These are phyloP conservation scores for Halophytophthora polymorphica DNA, from an alignment of 352 stramenopile genomes.

Conservation along the genomic window DNA sequence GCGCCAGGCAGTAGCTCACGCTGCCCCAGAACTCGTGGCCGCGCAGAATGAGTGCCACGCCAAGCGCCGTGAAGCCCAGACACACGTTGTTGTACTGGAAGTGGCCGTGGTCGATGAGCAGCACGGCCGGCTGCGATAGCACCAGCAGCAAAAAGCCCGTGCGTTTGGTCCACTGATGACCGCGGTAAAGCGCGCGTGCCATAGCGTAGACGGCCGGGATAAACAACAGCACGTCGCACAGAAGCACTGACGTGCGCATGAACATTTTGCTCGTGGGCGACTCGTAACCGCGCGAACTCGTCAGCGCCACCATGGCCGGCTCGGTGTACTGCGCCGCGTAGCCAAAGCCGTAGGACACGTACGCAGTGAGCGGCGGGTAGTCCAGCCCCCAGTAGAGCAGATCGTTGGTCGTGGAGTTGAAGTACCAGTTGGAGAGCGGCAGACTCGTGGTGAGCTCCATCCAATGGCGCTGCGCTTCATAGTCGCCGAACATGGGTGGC, in stretches of 20 bases:
- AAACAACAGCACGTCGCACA: constrained; percentile 92
- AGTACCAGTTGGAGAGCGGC: constrained; percentile 95
- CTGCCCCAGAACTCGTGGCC: constrained; percentile 81
- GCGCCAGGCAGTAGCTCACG: constrained; percentile 89
- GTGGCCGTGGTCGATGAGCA: constrained; percentile 98
- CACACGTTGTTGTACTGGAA: constrained; percentile 99
- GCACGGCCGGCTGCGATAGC: constrained; percentile 83
- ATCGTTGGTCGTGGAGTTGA: constrained; percentile 88
- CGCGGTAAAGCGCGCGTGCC: constrained; percentile 42
- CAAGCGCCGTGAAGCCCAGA: constrained; percentile 88
- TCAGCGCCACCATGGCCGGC: constrained; percentile 83
- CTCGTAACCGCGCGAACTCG: constrained; percentile 82
- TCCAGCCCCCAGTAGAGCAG: constrained; percentile 98
- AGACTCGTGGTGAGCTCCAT: constrained; percentile 97
- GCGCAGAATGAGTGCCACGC: constrained; percentile 63
- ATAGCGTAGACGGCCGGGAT: constrained; percentile 58
- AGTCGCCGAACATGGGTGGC: constrained; percentile 93
- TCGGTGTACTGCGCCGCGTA: constrained; percentile 70
- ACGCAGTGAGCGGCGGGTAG: constrained; percentile 96
- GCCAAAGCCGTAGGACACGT: constrained; percentile 86
- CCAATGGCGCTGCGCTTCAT: constrained; percentile 98
- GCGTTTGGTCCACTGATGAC: constrained; percentile 49
- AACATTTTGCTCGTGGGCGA: constrained; percentile 80
- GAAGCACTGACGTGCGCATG: constrained; percentile 92
- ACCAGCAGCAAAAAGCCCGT: constrained; percentile 67